A percentile compares a stretch with the other conserved stretches of the same genome.
Evolutionary conservation across 208 protist species (phyloP).

Genomic region (Histomonas meleagridis): DNA sequence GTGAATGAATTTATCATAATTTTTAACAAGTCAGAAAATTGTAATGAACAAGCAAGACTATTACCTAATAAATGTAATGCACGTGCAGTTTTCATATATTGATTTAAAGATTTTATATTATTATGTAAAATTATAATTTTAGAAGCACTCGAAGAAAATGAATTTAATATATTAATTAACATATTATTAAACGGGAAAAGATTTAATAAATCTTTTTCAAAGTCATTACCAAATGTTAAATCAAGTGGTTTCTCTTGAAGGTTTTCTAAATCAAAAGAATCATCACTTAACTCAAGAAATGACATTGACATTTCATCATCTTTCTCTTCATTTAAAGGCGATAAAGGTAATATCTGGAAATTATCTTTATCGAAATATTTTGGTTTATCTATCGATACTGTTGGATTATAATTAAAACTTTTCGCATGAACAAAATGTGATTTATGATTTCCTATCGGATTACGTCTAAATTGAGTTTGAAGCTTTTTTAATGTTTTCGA

Average conservation of each 20-base stretch:
- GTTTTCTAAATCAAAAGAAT: background rate
- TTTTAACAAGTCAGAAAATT: background rate
- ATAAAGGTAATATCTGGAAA: too few relatives aligned
- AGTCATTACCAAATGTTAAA: background rate
- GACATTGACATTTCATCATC: too few relatives aligned
- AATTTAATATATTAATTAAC: background rate
- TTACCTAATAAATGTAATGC: background rate
- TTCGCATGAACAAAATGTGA: too few relatives aligned
- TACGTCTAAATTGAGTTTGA: too few relatives aligned
- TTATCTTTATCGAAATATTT: too few relatives aligned
- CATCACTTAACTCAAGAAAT: too few relatives aligned
- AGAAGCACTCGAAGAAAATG: background rate
- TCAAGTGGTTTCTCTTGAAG: background rate
- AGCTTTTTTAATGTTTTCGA: too few relatives aligned
- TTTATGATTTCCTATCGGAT: too few relatives aligned
- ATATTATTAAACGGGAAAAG: background rate
- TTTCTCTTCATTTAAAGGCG: too few relatives aligned
- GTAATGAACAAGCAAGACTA: background rate
- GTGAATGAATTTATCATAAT: background rate
- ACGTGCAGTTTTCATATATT: background rate
- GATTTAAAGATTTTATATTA: background rate
- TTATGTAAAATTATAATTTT: background rate
- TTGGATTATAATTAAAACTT: too few relatives aligned
- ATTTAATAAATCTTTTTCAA: conserved; percentile 5
- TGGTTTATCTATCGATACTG: too few relatives aligned